These are phyloP conservation scores for Roridomyces roridus DNA, from an alignment of 768 basidiomycete genomes.

Conservation along the genomic window DNA sequence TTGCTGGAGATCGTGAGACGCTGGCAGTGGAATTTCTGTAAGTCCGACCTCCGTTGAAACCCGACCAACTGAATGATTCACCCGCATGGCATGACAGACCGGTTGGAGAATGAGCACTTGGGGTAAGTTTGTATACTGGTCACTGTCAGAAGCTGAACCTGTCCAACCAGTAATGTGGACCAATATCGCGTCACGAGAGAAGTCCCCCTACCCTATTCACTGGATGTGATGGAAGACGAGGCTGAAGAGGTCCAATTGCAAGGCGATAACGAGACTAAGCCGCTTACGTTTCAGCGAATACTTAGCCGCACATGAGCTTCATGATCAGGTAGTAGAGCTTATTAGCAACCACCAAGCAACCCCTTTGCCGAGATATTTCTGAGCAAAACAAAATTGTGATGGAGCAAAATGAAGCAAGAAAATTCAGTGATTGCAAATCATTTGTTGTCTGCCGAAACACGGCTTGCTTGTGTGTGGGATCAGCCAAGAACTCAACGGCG, in stretches of 20 bases:
- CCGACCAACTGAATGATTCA: background rate
- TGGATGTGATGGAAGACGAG: conserved; percentile 40
- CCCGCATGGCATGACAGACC: conserved; percentile 53
- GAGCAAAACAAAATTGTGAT: too few relatives aligned
- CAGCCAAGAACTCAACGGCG: too few relatives aligned
- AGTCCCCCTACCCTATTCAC: conserved; percentile 79
- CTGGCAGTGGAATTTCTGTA: conserved; percentile 93
- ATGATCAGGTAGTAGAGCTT: background rate
- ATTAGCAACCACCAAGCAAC: background rate
- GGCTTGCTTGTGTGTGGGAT: too few relatives aligned
- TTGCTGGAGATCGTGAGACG: conserved; percentile 80
- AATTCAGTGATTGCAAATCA: too few relatives aligned
- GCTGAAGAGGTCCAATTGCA: too few relatives aligned
- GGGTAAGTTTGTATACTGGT: conserved; percentile 40
- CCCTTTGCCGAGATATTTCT: background rate
- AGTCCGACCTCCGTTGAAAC: conserved; percentile 34
- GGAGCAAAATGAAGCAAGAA: too few relatives aligned
- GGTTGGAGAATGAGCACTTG: conserved; percentile 89
- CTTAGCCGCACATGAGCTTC: background rate
- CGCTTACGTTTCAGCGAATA: background rate
- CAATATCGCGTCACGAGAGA: conserved; percentile 90
- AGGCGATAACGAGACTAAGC: background rate
- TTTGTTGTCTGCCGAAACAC: too few relatives aligned
- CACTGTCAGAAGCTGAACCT: too few relatives aligned
- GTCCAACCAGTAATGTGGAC: conserved; percentile 65